A percentile compares a stretch with the other conserved stretches of the same genome.
These are phyloP conservation scores for Halteria grandinella DNA, from an alignment of 73 alveolate species.

Conservation along the genomic window DNA sequence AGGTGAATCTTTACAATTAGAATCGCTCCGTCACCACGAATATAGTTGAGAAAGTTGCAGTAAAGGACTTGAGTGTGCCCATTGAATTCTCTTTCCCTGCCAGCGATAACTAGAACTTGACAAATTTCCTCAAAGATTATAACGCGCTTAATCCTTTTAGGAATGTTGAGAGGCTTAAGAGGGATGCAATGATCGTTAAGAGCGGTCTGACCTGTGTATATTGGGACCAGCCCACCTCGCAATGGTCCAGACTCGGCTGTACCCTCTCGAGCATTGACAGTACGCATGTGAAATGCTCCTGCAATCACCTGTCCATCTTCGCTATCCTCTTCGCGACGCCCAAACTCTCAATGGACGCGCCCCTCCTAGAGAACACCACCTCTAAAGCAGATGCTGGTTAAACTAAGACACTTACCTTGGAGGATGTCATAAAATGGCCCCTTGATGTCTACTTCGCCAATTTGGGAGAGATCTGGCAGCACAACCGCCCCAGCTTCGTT, in stretches of 20 bases:
- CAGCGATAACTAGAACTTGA: background rate
- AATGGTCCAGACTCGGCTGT: slow-evolving; percentile 8
- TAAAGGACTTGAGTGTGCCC: background rate
- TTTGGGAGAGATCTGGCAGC: slow-evolving; percentile 5
- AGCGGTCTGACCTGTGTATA: background rate
- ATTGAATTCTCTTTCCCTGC: background rate
- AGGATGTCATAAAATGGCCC: slow-evolving; percentile 6
- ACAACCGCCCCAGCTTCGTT: background rate
- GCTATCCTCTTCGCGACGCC: slow-evolving; percentile 24
- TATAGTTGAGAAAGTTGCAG: background rate
- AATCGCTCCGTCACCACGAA: no score
- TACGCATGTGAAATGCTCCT: slow-evolving; percentile 22
- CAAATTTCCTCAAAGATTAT: background rate
- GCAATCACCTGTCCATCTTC: slow-evolving; percentile 12
- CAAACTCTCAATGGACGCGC: background rate
- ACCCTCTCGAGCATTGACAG: background rate
- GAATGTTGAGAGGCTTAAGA: background rate
- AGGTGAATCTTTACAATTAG: background rate
- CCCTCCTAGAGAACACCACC: background rate
- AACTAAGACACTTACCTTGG: background rate
- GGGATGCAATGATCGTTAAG: background rate
- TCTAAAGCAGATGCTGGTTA: background rate
- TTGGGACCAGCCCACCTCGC: slow-evolving; percentile 1
- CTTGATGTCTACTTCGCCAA: background rate
- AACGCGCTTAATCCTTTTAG: slow-evolving; percentile 2